phyloP scores from a whole-genome alignment of 257 asterid species.

The Parsonsia alboflavescens region DNA sequence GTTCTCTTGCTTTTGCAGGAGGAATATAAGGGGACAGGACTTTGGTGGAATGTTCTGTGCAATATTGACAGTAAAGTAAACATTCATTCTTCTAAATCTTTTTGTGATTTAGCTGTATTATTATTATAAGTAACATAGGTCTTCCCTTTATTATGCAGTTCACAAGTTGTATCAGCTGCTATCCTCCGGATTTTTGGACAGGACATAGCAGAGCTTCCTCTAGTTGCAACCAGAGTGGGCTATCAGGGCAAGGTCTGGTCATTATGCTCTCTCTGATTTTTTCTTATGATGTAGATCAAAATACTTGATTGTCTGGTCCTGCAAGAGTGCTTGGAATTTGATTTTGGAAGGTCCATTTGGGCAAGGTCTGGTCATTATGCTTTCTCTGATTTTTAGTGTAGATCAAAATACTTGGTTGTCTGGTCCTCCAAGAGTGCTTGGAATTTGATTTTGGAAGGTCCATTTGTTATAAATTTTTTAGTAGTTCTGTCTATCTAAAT shows the following conservation, averaged over 20 bases:
- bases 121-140: conserved; percentile 14
- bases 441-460: not conserved
- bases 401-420: not conserved
- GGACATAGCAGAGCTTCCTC: conserved; percentile 90
- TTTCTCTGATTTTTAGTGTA: not conserved
- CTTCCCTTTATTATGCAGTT: conserved; percentile 50
- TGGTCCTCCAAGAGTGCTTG: not conserved
- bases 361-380: conserved; percentile 53
- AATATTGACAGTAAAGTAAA: conserved; percentile 77
- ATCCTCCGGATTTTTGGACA: conserved; percentile 88
- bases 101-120: not conserved
- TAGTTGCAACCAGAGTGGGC: conserved; percentile 80
- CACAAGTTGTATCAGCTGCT: conserved; percentile 89
- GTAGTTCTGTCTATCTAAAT: not conserved
- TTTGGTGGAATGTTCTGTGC: conserved; percentile 97
- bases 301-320: not conserved
- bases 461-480: not conserved
- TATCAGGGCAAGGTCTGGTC: conserved; percentile 75
- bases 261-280: not conserved
- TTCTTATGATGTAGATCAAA: not conserved
- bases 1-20: conserved; percentile 38
- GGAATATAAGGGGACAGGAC: conserved; percentile 95
- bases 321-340: not conserved
- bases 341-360: not conserved
- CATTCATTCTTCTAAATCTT: not conserved